phyloP scores from a whole-genome alignment of 495 filamentous ascomycete genomes.

The Talaromyces thailandensis region DNA sequence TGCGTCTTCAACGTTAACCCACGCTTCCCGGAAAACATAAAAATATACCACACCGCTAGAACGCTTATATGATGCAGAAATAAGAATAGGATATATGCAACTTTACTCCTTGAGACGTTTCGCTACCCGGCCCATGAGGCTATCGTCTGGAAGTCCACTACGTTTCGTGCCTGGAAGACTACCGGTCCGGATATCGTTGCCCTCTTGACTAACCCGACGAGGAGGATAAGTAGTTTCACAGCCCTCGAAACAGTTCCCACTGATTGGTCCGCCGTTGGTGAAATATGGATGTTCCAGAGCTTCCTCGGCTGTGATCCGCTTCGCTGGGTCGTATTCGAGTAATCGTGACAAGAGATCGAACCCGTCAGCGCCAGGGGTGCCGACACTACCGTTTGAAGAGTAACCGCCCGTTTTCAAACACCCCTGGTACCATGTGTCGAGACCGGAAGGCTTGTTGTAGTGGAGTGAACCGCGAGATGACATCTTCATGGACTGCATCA shows the following conservation, averaged over 20 bases:
- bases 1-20: neutral
- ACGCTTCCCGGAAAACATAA: neutral
- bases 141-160: conserved; percentile 80
- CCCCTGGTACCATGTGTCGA: conserved; percentile 59
- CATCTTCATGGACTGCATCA: conserved; percentile 31
- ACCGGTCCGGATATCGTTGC: conserved; percentile 84
- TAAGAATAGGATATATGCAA: neutral
- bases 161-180: conserved; percentile 88
- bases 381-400: conserved; percentile 34
- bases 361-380: conserved; percentile 62
- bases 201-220: conserved; percentile 82
- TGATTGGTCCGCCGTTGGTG: conserved; percentile 52
- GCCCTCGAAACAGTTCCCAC: conserved; percentile 83
- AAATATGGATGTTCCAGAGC: conserved; percentile 89
- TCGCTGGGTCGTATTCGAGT: conserved; percentile 88
- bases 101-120: conserved; percentile 38
- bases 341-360: conserved; percentile 72
- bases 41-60: neutral
- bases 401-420: conserved; percentile 52
- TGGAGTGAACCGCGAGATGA: conserved; percentile 28
- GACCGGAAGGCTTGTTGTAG: conserved; percentile 35
- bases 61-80: neutral
- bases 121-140: conserved; percentile 40
- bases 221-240: conserved; percentile 80
- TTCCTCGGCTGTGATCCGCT: conserved; percentile 72